A percentile compares a stretch with the other conserved stretches of the same genome.
Conservation (phyloP, 2,329 filamentous ascomycete genomes). For the Neonectria sp. region DNA sequence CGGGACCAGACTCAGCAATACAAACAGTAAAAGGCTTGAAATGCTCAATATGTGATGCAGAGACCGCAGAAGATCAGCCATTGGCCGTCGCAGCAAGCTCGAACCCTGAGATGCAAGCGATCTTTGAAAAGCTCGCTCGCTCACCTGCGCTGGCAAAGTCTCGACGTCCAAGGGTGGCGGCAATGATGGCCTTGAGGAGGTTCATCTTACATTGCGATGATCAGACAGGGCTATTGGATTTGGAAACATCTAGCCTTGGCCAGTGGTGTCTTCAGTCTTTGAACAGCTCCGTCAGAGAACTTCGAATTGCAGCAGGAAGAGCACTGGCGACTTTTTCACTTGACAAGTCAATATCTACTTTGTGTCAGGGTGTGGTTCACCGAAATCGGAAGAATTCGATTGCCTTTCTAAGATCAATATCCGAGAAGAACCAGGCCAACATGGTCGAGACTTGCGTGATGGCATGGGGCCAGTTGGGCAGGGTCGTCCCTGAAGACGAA, state of each 20-base stretch:
- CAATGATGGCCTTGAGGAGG: conserved; percentile 80
- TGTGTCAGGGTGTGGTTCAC: conserved; percentile 44
- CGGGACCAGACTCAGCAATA: conserved; percentile 6
- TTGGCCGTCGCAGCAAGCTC: conserved; percentile 18
- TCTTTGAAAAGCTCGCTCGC: conserved; percentile 64
- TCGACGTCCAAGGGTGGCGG: conserved; percentile 75
- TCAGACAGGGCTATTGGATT: conserved; percentile 70
- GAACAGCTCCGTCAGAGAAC: conserved; percentile 86
- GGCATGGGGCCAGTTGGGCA: conserved; percentile 88
- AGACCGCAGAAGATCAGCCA: not conserved
- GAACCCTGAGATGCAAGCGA: conserved; percentile 58
- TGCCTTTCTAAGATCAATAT: conserved; percentile 79
- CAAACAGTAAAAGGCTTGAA: conserved; percentile 7
- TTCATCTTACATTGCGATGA: conserved; percentile 77
- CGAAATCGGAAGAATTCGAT: conserved; percentile 77
- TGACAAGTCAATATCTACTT: conserved; percentile 24
- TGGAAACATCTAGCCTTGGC: conserved; percentile 78
- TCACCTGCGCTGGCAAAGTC: conserved; percentile 65
- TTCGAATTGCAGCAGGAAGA: conserved; percentile 84
- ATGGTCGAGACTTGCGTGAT: conserved; percentile 88
- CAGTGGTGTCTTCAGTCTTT: conserved; percentile 88
- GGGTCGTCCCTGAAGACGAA: conserved; percentile 83
- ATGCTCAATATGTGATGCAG: conserved; percentile 48
- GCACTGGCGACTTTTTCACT: conserved; percentile 77
- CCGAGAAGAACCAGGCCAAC: conserved; percentile 76